Evolutionary conservation across 768 basidiomycete species (phyloP), one percentile per base, ranked within the genome.

Genomic region (Chalciporus sphaerocephalus): DNA sequence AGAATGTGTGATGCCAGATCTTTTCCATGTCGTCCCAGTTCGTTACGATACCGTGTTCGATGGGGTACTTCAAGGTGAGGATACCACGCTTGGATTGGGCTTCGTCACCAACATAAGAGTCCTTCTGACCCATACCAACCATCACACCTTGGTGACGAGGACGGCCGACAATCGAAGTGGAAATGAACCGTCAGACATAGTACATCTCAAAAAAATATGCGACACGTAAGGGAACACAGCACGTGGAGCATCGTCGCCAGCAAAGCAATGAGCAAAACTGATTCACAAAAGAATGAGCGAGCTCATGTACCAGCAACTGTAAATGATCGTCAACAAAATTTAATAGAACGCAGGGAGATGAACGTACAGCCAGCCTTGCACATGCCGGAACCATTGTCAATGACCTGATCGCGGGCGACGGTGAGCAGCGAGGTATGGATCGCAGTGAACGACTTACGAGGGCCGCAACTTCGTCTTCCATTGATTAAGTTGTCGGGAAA

Each of bases 1-100:
- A 94, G 72, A 94, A 95, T 23, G 92, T 93, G 75, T 94, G 92
- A 68, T 93, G 91, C 92, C 92, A 95, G 67, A 94, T 94, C 74
- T 94, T 93, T 75, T 95, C 93, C 92, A 94, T 94, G 71, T 94
- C 92, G 60, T 94, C 93, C 93, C 93, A 96, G 82, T 96, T 93
- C 69, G 92, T 93, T 67, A 95, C 88, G 62, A 92, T 87, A 70
- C 90, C 89, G 72, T 92, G 90, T 68, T 92, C 88, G 57, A 92
- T 92, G 42, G 90, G 92, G 74, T 95, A 92, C 72, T 93, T 92
- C 59, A 95, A 72, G 37, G 86, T 87, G 53, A 95, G 77, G 67
- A 95, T 91, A 77, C 93, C 92, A 70, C 92, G 87, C 78, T 96
- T 93, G 28, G 90, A 86, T 64, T 92, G 90, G 33, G 90, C 90